phyloP scores from a whole-genome alignment of 768 basidiomycete species.

The Boletales sp. region DNA sequence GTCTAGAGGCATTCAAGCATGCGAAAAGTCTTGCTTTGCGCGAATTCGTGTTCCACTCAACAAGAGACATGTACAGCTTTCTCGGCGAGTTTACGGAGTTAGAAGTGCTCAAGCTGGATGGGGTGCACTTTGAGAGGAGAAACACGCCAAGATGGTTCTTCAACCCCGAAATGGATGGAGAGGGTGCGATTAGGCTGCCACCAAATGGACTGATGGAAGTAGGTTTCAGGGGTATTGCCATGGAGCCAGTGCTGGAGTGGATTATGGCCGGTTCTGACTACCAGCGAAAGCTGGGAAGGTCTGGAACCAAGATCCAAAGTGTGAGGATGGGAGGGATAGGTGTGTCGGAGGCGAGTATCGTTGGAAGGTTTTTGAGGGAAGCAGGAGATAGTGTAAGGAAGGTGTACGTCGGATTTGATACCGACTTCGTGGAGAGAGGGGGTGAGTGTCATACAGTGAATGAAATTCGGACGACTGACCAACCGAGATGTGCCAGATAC shows the following conservation, averaged over 20 bases:
- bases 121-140: slow-evolving; percentile 24
- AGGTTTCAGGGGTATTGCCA: slow-evolving; percentile 21
- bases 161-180: slow-evolving; percentile 1
- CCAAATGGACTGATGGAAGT: slow-evolving; percentile 22
- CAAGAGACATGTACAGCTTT: slow-evolving; percentile 25
- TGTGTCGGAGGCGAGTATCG: slow-evolving; percentile 20
- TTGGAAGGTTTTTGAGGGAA: slow-evolving; percentile 25
- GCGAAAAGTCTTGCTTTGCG: slow-evolving; percentile 20
- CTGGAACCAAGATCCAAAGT: slow-evolving; percentile 14
- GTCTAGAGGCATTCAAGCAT: slow-evolving; percentile 22
- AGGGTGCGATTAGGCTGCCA: slow-evolving; percentile 12
- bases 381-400: slow-evolving; percentile 21
- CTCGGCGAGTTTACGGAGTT: slow-evolving; percentile 25
- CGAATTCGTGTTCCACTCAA: slow-evolving; percentile 23
- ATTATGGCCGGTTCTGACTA: slow-evolving; percentile 19
- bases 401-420: slow-evolving; percentile 28
- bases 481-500: slow-evolving; percentile 11
- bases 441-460: slow-evolving; percentile 16
- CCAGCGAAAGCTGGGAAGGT: slow-evolving; percentile 5
- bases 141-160: slow-evolving; percentile 12
- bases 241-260: slow-evolving; percentile 28
- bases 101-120: slow-evolving; percentile 28
- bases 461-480: slow-evolving; percentile 6
- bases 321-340: slow-evolving; percentile 28
- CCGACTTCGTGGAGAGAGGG: slow-evolving; percentile 28